Base-by-base conservation (phyloP, 345 rosid genomes). In the Adansonia digitata region DNA sequence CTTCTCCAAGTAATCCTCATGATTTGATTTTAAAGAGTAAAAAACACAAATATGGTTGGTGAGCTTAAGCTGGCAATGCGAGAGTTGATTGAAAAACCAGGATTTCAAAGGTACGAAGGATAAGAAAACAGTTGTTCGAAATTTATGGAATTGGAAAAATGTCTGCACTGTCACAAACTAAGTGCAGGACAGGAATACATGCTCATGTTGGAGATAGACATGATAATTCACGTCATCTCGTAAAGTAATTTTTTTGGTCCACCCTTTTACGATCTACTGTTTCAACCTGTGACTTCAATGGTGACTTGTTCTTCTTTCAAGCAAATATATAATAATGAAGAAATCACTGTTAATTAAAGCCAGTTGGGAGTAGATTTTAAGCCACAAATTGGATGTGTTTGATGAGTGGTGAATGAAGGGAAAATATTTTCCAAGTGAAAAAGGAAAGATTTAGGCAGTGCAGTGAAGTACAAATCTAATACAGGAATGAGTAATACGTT, bases 131-230 rank as follows among this genome's bases (percentile, higher is more conserved):
- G n/a, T 34, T 11, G 74, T 69, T 69, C 6, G 42, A 69, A 51
- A 27, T 49, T 18, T 31, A 53, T 13, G 26, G 20, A 6, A 56
- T 10, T 24, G 1, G 67, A 14, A 68, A 67, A 49, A n/a, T 51
- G 62, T 71, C 62, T 68, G 68, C 55, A 71, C 74, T 62, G 62
- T 34, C 74, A 51, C 11, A n/a, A n/a, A n/a, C n/a, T n/a, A n/a
- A n/a, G n/a, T n/a, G 15, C 34, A 2, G 2, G 31, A 31, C 18
- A n/a, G 6, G 13, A n/a, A 31, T n/a, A 71, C 48, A 69, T 3
- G 51, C 18, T 63, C 26, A 17, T n/a, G 46, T 27, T 37, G 69
- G 48, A n/a, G n/a, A n/a, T n/a, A n/a, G n/a, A n/a, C n/a, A n/a
- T n/a, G n/a, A n/a, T n/a, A n/a, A n/a, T n/a, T n/a, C n/a, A n/a